These are phyloP conservation scores for Porcisia hertigi DNA, from an alignment of 208 protist species.

Conservation along the genomic window DNA sequence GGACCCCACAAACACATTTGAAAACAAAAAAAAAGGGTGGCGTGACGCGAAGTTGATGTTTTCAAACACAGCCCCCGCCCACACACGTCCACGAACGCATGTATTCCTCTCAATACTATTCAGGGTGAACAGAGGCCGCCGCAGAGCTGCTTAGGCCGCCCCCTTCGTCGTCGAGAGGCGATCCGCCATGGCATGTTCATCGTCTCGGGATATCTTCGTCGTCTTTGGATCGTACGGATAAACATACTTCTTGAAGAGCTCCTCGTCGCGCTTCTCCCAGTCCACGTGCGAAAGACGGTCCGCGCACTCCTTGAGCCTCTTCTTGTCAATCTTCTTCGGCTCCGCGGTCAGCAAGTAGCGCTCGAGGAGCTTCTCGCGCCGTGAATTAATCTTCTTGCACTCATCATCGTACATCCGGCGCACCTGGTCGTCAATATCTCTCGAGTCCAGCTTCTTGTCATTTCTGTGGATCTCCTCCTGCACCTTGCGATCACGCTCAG, in stretches of 20 bases:
- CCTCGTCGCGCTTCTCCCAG: constrained; percentile 78
- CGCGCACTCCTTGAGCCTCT: constrained; percentile 64
- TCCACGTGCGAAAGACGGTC: constrained; percentile 77
- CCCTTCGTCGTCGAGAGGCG: constrained; percentile 72
- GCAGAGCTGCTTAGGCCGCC: not conserved
- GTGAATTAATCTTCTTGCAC: constrained; percentile 48
- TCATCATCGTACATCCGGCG: constrained; percentile 84
- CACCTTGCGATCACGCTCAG: constrained; percentile 56
- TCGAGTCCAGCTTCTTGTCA: constrained; percentile 63
- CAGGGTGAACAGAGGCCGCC: not conserved
- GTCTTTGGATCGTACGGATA: constrained; percentile 82
- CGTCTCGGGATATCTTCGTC: constrained; percentile 50
- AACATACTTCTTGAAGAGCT: constrained; percentile 87
- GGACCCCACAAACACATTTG: not conserved
- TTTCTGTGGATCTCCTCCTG: constrained; percentile 62
- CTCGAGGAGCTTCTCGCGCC: constrained; percentile 50
- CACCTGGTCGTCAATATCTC: constrained; percentile 77
- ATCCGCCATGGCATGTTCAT: constrained; percentile 71
- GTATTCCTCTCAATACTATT: not conserved
- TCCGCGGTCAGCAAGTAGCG: constrained; percentile 58
- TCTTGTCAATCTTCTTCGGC: constrained; percentile 71
- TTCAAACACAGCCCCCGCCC: not conserved
- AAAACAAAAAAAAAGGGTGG: not conserved
- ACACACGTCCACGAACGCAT: not conserved
- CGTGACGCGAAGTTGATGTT: not conserved